Evolutionary conservation across 805 yeast species (phyloP).

Genomic region (Sungouiella thailandica): DNA sequence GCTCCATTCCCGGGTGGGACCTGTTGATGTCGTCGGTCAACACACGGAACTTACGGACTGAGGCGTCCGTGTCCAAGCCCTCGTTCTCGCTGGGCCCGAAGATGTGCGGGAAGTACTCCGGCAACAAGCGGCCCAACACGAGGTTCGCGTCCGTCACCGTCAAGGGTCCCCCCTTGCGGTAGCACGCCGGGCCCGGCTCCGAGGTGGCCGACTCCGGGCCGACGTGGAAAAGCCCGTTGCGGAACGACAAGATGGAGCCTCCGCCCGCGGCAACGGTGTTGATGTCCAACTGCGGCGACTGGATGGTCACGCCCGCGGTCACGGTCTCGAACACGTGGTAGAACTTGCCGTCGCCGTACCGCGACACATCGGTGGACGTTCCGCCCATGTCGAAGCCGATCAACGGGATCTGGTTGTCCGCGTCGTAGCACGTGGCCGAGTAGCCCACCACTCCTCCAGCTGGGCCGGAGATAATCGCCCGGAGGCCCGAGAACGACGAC

Average conservation of each 20-base stretch:
- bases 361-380: constrained; percentile 42
- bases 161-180: constrained; percentile 17
- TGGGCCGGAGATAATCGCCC: constrained; percentile 90
- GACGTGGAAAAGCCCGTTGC: constrained; percentile 16
- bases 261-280: constrained; percentile 48
- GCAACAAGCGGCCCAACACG: constrained; percentile 14
- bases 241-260: constrained; percentile 28
- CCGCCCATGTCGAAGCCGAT: constrained; percentile 44
- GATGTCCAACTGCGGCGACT: constrained; percentile 41
- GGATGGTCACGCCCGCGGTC: constrained; percentile 39
- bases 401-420: constrained; percentile 48
- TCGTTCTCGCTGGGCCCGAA: constrained; percentile 14
- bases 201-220: constrained; percentile 18
- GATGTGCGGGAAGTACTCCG: constrained; percentile 15
- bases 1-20: constrained; percentile 7
- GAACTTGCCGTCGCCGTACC: constrained; percentile 33
- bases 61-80: constrained; percentile 11
- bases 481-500: constrained; percentile 74
- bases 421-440: constrained; percentile 66
- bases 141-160: constrained; percentile 19
- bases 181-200: constrained; percentile 19
- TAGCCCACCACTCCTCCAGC: constrained; percentile 98
- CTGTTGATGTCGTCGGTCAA: constrained; percentile 12
- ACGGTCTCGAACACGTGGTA: constrained; percentile 43
- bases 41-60: constrained; percentile 8